Evolutionary conservation across 129 eudicot species (phyloP).

Genomic region (Escallonia herrerae): DNA sequence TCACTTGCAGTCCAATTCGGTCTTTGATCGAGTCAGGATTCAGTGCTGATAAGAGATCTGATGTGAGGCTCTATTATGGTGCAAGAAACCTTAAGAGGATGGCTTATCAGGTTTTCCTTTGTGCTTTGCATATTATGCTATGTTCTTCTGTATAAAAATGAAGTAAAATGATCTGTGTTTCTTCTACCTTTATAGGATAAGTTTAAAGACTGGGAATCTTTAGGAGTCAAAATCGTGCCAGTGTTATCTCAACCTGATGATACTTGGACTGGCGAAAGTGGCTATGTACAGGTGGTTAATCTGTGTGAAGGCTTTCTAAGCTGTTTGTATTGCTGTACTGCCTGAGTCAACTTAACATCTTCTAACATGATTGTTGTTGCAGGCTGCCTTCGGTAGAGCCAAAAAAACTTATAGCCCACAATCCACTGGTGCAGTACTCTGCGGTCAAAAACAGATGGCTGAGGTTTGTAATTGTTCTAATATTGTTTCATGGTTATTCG

Average conservation of each 20-base stretch:
- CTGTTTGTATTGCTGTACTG: background rate
- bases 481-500: background rate
- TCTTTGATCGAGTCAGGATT: constrained; percentile 89
- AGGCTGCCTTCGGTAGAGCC: constrained; percentile 79
- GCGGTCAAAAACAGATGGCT: constrained; percentile 77
- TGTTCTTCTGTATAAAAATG: background rate
- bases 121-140: background rate
- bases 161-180: background rate
- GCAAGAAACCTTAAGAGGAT: constrained; percentile 84
- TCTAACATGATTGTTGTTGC: constrained; percentile 15
- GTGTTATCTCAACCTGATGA: constrained; percentile 83
- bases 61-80: constrained; percentile 87
- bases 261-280: constrained; percentile 76
- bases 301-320: background rate
- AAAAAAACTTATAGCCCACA: constrained; percentile 49
- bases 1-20: constrained; percentile 78
- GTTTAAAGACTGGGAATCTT: constrained; percentile 82
- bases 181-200: constrained; percentile 49
- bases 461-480: constrained; percentile 45
- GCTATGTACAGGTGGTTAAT: constrained; percentile 70
- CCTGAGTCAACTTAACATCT: background rate
- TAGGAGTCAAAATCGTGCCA: constrained; percentile 82
- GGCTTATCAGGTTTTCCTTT: constrained; percentile 78
- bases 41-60: constrained; percentile 82
- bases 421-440: constrained; percentile 76